phyloP scores from a whole-genome alignment of 2,329 filamentous ascomycete species.

The Epichloe gansuensis region DNA sequence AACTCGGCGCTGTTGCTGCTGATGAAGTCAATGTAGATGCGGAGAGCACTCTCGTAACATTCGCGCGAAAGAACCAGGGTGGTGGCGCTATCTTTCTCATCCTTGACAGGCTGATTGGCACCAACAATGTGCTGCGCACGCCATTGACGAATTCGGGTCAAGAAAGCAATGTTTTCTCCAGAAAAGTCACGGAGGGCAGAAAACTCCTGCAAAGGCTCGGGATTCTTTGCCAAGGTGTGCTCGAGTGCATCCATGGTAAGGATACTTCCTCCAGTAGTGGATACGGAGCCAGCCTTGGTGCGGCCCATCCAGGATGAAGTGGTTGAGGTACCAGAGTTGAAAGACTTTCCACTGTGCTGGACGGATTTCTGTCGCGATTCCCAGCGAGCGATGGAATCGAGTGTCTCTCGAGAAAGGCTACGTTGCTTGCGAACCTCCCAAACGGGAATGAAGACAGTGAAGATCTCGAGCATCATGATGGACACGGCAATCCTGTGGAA shows the following conservation, averaged over 20 bases:
- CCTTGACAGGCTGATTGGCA: slow-evolving; percentile 9
- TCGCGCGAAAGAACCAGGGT: slow-evolving; percentile 28
- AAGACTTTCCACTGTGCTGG: slow-evolving; percentile 19
- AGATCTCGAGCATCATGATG: slow-evolving; percentile 49
- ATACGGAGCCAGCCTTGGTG: slow-evolving; percentile 21
- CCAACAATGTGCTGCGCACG: slow-evolving; percentile 16
- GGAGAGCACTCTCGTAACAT: slow-evolving; percentile 43
- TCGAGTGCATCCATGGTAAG: slow-evolving; percentile 49
- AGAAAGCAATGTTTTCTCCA: slow-evolving; percentile 55
- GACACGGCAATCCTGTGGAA: slow-evolving; percentile 39
- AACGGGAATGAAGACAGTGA: slow-evolving; percentile 50
- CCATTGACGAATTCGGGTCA: slow-evolving; percentile 40
- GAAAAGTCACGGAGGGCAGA: slow-evolving; percentile 52
- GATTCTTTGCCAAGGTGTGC: slow-evolving; percentile 41
- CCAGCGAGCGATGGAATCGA: slow-evolving; percentile 36
- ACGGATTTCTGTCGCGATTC: slow-evolving; percentile 26
- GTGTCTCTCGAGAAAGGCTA: slow-evolving; percentile 32
- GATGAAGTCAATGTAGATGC: slow-evolving; percentile 50
- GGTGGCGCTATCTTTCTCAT: slow-evolving; percentile 4
- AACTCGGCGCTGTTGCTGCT: slow-evolving; percentile 49
- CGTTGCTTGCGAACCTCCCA: slow-evolving; percentile 38
- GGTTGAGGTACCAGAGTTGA: slow-evolving; percentile 21
- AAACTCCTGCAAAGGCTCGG: slow-evolving; percentile 44
- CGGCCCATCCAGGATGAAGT: slow-evolving; percentile 25
- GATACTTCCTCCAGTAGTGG: slow-evolving; percentile 29